A percentile compares a stretch with the other conserved stretches of the same genome.
phyloP scores from a whole-genome alignment of 176 grass and related monocot genomes.

The Eragrostis nindensis region DNA sequence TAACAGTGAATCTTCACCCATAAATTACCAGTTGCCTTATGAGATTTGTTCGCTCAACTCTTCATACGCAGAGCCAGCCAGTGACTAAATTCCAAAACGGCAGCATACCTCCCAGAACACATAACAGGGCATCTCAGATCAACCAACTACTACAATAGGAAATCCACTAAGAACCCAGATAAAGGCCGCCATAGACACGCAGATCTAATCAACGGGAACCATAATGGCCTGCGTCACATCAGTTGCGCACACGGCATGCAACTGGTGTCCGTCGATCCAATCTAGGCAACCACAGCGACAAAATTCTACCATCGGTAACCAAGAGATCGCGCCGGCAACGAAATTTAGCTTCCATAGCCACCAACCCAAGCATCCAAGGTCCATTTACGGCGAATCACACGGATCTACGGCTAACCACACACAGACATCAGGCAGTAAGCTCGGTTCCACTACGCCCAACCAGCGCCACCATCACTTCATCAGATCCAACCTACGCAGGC shows the following conservation, averaged over 20 bases:
- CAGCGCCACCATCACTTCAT: not conserved
- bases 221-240: not conserved
- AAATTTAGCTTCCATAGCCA: not conserved
- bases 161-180: not conserved
- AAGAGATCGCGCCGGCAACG: not conserved
- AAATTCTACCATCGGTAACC: not conserved
- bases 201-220: slow-evolving; percentile 20
- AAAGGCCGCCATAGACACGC: not conserved
- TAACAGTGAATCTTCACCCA: too few relatives aligned
- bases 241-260: not conserved
- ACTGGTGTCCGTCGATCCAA: slow-evolving; percentile 19
- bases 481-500: slow-evolving; percentile 23
- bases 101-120: not conserved
- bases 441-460: not conserved
- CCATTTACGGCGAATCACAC: not conserved
- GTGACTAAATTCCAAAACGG: not conserved
- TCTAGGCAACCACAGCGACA: not conserved
- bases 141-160: too few relatives aligned
- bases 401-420: slow-evolving; percentile 27
- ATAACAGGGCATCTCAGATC: not conserved
- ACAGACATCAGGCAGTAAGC: not conserved
- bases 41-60: not conserved
- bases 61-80: not conserved
- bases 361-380: not conserved
- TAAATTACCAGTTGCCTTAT: not conserved